Conservation (phyloP, 2,329 filamentous ascomycete species). For the Pseudogymnoascus verrucosus region DNA sequence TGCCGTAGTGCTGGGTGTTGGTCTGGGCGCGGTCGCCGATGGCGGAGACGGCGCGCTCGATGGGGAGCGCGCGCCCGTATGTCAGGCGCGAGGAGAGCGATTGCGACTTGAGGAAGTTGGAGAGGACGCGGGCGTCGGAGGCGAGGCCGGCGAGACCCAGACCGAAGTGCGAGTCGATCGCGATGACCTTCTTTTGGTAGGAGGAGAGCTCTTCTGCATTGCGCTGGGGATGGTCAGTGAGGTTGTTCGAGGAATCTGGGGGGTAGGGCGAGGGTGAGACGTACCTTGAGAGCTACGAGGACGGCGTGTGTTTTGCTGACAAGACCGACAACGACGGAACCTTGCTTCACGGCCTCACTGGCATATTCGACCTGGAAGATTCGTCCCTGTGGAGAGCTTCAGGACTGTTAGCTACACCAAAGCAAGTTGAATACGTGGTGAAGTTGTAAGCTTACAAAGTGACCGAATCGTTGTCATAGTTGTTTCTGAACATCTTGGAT, state of each 20-base stretch:
- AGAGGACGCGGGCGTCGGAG: slow-evolving; percentile 95
- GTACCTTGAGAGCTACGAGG: slow-evolving; percentile 90
- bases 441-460: slow-evolving; percentile 68
- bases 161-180: slow-evolving; percentile 90
- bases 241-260: background rate
- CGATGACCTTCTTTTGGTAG: slow-evolving; percentile 99
- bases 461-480: slow-evolving; percentile 99
- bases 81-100: slow-evolving; percentile 91
- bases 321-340: slow-evolving; percentile 93
- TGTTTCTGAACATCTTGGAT: slow-evolving; percentile 92
- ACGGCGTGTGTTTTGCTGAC: slow-evolving; percentile 98
- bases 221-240: slow-evolving; percentile 48
- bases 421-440: background rate
- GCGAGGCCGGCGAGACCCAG: slow-evolving; percentile 94
- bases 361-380: slow-evolving; percentile 99
- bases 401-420: slow-evolving; percentile 20
- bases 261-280: slow-evolving; percentile 13
- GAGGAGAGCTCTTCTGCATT: slow-evolving; percentile 99
- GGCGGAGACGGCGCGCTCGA: slow-evolving; percentile 80
- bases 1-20: slow-evolving; percentile 97
- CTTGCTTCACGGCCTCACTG: slow-evolving; percentile 96
- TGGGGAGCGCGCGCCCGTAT: slow-evolving; percentile 86
- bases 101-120: slow-evolving; percentile 99
- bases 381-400: slow-evolving; percentile 92
- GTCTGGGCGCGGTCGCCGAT: slow-evolving; percentile 95